These are phyloP conservation scores for Teunomyces lycoperdinae DNA, from an alignment of 805 yeast genomes.

Conservation along the genomic window DNA sequence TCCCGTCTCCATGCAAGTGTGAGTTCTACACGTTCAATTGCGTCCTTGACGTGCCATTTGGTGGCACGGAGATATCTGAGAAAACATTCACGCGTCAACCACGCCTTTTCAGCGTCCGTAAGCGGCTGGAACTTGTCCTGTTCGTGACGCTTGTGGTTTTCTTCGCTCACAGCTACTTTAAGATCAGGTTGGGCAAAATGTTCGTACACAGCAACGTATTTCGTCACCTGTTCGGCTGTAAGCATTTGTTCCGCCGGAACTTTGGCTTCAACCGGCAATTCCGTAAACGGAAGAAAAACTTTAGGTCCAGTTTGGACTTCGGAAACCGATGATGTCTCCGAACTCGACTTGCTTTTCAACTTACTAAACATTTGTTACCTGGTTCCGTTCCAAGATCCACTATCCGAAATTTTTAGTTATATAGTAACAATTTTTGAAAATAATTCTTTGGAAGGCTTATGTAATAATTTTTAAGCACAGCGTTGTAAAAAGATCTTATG, in stretches of 20 bases:
- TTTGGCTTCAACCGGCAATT: conserved; percentile 47
- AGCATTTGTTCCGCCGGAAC: conserved; percentile 52
- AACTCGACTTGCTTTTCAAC: conserved; percentile 4
- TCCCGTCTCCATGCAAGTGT: conserved; percentile 57
- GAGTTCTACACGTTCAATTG: conserved; percentile 44
- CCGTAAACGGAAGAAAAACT: conserved; percentile 49
- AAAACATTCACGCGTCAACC: conserved; percentile 53
- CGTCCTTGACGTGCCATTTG: conserved; percentile 45
- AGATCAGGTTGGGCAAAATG: conserved; percentile 57
- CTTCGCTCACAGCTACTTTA: conserved; percentile 49
- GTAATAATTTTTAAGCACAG: too few relatives aligned
- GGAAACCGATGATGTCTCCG: conserved; percentile 2
- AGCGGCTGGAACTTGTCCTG: conserved; percentile 24
- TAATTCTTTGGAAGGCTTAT: neutral
- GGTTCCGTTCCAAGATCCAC: neutral
- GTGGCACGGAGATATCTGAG: conserved; percentile 50
- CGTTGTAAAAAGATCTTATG: neutral
- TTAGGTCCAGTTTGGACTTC: conserved; percentile 10
- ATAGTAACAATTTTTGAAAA: neutral
- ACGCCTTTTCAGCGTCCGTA: conserved; percentile 35
- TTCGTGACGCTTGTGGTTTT: conserved; percentile 39
- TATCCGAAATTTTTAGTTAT: too few relatives aligned
- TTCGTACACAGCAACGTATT: conserved; percentile 59
- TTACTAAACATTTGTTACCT: neutral
- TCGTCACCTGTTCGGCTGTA: conserved; percentile 51